Evolutionary conservation across 768 basidiomycete genomes (phyloP), one percentile per base, ranked within the genome.

Genomic region (Boletus bicolor): DNA sequence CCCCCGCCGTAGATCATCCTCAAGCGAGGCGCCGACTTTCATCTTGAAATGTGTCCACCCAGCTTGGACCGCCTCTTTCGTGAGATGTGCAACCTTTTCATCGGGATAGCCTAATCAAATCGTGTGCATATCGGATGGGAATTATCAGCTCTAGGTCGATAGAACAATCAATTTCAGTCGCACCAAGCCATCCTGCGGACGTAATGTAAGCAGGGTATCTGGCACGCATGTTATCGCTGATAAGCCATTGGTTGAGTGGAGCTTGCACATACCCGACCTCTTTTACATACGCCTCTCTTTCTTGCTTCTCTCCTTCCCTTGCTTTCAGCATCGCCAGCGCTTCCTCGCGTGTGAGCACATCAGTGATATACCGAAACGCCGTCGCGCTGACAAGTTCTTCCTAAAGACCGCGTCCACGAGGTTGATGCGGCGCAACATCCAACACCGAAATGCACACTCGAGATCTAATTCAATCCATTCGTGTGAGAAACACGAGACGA

Each of bases 11-110:
- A 93, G 73, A 71, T 97, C 94, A 66, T 87, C 83, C 30, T 84
- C 81, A 49, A 82, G 79, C 72, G 91, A 82, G 21, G 88, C 86
- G 42, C 94, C 94, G 59, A 97, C 93, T 75, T 98, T 97, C 86
- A 96, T 92, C 77, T 97, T 97, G 83, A 97, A 96, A 76, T 95
- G 92, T 73, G 91, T 97, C 84, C 95, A 97, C 21, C 94, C 95
- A 35, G 80, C 82, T 8, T 77, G 72, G 46, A 97, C 77, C n/a
- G 92, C 90, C 64, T 92, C 91, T 64, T 85, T 84, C 10, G 91
- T 94, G 39, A 98, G 80, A 3, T 83, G 80, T 1, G 82, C 81
- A 45, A 96, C 84, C 67, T 96, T 96, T 68, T 93, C 93, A 70
- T 97, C 93, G 32, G 81, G 81, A 74, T 96, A 97, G 1, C 91